Evolutionary conservation across 1,284 basidiomycete species (phyloP).

Genomic region (Mycena citricolor): DNA sequence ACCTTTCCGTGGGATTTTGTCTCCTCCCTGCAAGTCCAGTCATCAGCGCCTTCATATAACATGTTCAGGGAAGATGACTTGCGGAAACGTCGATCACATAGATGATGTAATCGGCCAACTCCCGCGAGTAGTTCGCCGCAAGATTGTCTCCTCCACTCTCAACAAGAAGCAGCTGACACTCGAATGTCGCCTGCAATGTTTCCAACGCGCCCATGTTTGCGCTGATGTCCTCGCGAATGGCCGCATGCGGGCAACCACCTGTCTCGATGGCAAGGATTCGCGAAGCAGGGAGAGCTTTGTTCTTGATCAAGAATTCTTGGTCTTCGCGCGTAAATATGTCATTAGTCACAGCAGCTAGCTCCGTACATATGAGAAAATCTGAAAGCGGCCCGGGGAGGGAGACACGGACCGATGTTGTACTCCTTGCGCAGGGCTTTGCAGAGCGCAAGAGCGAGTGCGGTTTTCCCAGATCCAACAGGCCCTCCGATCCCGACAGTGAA

Average conservation of each 20-base stretch:
- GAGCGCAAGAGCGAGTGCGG: constrained; percentile 90
- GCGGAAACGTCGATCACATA: constrained; percentile 88
- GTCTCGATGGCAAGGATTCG: constrained; percentile 98
- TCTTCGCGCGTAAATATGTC: constrained; percentile 98
- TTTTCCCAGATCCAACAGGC: constrained; percentile 98
- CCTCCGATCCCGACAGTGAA: constrained; percentile 98
- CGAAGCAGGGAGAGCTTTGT: constrained; percentile 81
- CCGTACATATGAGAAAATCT: too few relatives aligned
- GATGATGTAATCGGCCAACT: constrained; percentile 97
- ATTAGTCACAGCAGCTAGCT: constrained; percentile 89
- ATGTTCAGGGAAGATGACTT: constrained; percentile 5
- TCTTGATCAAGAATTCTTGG: constrained; percentile 94
- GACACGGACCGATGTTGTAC: constrained; percentile 80
- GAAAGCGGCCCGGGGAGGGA: too few relatives aligned
- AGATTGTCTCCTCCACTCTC: constrained; percentile 97
- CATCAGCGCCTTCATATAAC: background rate
- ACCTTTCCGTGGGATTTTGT: constrained; percentile 98
- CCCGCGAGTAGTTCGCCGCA: constrained; percentile 93
- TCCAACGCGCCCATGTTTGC: constrained; percentile 96
- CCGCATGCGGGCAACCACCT: constrained; percentile 92
- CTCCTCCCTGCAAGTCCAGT: constrained; percentile 66
- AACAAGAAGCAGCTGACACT: constrained; percentile 85
- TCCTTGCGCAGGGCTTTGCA: constrained; percentile 81
- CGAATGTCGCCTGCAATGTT: constrained; percentile 89
- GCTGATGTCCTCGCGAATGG: constrained; percentile 95